Percentiles rank a stretch among this genome's conserved stretches.
Evolutionary conservation across 495 filamentous ascomycete genomes (phyloP).

Genomic region (Trichoderma asperelloides): DNA sequence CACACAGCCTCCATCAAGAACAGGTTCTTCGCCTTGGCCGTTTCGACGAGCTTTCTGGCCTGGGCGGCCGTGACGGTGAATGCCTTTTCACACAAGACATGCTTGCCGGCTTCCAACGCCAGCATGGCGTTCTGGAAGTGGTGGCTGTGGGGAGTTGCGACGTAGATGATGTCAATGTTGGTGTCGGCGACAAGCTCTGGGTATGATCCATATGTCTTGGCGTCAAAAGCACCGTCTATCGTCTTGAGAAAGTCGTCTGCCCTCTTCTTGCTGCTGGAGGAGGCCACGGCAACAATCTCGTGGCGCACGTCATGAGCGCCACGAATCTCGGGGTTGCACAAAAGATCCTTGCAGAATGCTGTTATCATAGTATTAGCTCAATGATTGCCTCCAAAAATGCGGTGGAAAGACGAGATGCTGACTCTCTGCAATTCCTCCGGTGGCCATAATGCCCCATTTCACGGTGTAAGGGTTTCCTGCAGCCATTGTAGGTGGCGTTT

Average conservation of each 20-base stretch:
- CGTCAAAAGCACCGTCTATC: constrained; percentile 51
- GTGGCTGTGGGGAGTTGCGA: constrained; percentile 91
- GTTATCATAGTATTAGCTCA: background rate
- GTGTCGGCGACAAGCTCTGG: constrained; percentile 66
- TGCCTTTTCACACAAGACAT: constrained; percentile 89
- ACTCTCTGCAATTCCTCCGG: constrained; percentile 71
- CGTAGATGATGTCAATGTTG: constrained; percentile 79
- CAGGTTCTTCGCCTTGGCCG: constrained; percentile 67
- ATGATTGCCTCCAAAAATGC: too few relatives aligned
- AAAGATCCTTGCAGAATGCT: constrained; percentile 72
- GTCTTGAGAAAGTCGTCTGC: constrained; percentile 65
- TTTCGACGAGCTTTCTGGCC: constrained; percentile 62
- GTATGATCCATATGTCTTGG: constrained; percentile 76
- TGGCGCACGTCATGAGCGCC: constrained; percentile 63
- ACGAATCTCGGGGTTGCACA: constrained; percentile 56
- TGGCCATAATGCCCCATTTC: constrained; percentile 78
- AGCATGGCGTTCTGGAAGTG: constrained; percentile 89
- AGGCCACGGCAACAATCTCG: constrained; percentile 71
- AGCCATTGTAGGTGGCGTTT: constrained; percentile 25
- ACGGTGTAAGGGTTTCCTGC: constrained; percentile 46
- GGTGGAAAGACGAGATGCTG: constrained; percentile 17
- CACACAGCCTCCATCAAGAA: constrained; percentile 97
- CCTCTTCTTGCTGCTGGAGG: constrained; percentile 59
- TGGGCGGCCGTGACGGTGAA: constrained; percentile 86
- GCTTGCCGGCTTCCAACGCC: constrained; percentile 71